Evolutionary conservation across 1,284 basidiomycete genomes (phyloP), one percentile per base, ranked within the genome.

Genomic region (Cutaneotrichosporon sp.): DNA sequence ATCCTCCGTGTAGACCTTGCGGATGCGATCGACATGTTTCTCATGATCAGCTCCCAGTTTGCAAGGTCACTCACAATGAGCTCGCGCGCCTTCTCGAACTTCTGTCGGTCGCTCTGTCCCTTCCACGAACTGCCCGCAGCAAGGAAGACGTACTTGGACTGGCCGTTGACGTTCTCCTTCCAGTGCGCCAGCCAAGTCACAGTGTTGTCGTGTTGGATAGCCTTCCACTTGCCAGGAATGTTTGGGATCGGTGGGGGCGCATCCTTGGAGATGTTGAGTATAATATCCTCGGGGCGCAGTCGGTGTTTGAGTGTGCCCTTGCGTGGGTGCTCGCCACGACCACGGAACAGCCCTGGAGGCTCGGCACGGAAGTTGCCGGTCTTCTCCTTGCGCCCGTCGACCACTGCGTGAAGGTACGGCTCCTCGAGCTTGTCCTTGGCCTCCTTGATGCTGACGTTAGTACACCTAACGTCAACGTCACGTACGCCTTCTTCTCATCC

Each of bases 291-390:
- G 0, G 95, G 93, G 36, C 86, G 85, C 47, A 98, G 87, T 64
- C 95, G 91, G 65, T 86, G 83, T 92, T 99, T 99, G 67, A 98
- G 85, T 59, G 89, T 89, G 30, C 97, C 97, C 80, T 97, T 98
- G 84, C 91, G 95, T 1, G 97, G 97, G 81, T 99, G 97, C 73
- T 97, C 93, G 65, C 97, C 97, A 70, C 97, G 94, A 65, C 97
- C 97, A 80, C 96, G 86, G 83, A 99, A 99, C 51, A 99, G 83
- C 50, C 94, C 93, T 21, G 97, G 97, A 76, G 97, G 97, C 85
- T 99, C 97, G 58, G 98, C 89, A 70, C 94, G 88, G 84, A 99
- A 98, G 83, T 99, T 99, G 62, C 97, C 97, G 60, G 97, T 88
- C 80, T 97, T 97, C 83, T 99, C 97, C 81, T 94, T 95, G 61